A percentile compares a stretch with the other conserved stretches of the same genome.
These are phyloP conservation scores for Colletotrichum orbiculare DNA, from an alignment of 2,329 filamentous ascomycete species.

Conservation along the genomic window DNA sequence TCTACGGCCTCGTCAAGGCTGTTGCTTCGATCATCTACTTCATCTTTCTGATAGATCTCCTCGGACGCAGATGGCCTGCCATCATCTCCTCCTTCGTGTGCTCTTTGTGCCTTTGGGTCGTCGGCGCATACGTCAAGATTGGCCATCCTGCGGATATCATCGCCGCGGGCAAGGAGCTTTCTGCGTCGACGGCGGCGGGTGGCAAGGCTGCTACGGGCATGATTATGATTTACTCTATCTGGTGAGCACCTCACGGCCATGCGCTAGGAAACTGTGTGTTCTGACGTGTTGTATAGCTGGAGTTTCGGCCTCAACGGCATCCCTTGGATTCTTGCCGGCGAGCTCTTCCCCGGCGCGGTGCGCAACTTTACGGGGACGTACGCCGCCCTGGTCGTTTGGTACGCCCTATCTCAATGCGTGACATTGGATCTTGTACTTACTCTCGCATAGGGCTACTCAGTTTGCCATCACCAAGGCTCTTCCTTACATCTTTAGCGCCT, in stretches of 20 bases:
- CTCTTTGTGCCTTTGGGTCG: conserved; percentile 60
- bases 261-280: accelerated
- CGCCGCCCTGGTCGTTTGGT: conserved; percentile 45
- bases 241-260: conserved; percentile 49
- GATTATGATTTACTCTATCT: conserved; percentile 65
- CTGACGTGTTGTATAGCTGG: conserved; percentile 43
- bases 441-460: conserved; percentile 51
- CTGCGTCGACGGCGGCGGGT: conserved; percentile 54
- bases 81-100: conserved; percentile 60
- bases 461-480: conserved; percentile 56
- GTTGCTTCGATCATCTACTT: conserved; percentile 54
- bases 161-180: conserved; percentile 52
- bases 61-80: conserved; percentile 52
- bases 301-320: conserved; percentile 57
- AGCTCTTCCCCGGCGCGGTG: conserved; percentile 57
- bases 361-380: conserved; percentile 54
- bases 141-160: conserved; percentile 59
- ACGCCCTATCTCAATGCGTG: neutral
- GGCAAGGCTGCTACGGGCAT: conserved; percentile 64
- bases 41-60: conserved; percentile 50
- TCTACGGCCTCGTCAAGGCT: conserved; percentile 60
- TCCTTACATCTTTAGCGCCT: conserved; percentile 55
- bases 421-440: neutral
- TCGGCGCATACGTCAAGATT: conserved; percentile 64
- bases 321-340: conserved; percentile 57